A percentile compares a stretch with the other conserved stretches of the same genome.
Conservation (phyloP, 139 green algal genomes). For the Mesotaenium endlicherianum region DNA sequence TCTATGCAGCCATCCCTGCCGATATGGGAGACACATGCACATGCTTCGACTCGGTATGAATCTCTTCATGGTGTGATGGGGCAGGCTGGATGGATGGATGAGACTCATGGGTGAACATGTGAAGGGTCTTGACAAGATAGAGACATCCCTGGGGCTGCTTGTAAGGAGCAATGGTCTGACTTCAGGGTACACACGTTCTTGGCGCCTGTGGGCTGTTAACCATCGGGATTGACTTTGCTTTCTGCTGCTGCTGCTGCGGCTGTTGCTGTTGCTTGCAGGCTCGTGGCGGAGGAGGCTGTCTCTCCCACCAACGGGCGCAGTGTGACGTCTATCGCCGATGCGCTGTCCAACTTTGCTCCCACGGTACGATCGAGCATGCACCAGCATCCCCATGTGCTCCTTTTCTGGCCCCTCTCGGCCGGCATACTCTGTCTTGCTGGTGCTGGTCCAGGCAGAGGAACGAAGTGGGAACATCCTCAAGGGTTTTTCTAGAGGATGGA, state of each 20-base stretch:
- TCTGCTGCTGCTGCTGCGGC: not conserved
- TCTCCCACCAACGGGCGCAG: constrained; percentile 3
- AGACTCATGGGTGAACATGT: not conserved
- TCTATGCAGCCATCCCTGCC: no score
- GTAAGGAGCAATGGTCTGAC: not conserved
- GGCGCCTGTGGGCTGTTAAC: not conserved
- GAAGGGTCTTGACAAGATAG: not conserved
- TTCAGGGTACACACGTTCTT: not conserved
- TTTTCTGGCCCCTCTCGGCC: not conserved
- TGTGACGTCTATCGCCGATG: constrained; percentile 4
- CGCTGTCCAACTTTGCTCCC: not conserved
- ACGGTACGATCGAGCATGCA: not conserved
- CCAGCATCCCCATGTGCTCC: not conserved
- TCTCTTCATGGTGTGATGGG: not conserved
- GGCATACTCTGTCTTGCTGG: not conserved
- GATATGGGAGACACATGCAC: no score
- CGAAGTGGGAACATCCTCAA: no score
- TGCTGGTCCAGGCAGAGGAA: not conserved
- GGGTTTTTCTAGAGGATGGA: not conserved
- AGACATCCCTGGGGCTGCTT: not conserved
- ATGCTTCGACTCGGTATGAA: no score
- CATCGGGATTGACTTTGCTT: not conserved
- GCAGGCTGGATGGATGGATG: not conserved
- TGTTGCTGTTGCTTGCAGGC: not conserved
- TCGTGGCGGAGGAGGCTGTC: constrained; percentile 1